Conservation (phyloP, 495 filamentous ascomycete genomes). For the Platismatia glauca region DNA sequence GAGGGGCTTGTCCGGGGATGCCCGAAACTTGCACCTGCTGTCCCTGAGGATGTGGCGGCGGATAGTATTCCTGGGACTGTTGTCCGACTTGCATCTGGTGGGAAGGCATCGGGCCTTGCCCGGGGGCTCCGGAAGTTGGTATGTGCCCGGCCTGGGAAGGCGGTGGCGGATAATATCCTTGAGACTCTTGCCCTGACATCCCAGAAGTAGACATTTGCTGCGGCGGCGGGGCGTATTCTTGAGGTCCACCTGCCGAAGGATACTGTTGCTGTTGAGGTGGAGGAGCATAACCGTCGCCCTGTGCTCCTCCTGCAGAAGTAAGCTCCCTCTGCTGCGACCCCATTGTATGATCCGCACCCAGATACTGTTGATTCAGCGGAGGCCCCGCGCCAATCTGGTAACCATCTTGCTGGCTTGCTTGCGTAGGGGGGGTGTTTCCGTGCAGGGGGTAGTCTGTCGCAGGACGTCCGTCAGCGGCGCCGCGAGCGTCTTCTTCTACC, state of each 20-base stretch:
- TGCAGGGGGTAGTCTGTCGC: background rate
- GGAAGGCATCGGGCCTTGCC: background rate
- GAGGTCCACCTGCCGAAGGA: background rate
- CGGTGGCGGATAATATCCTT: conserved; percentile 14
- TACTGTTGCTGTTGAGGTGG: conserved; percentile 6
- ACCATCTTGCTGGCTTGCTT: conserved; percentile 1
- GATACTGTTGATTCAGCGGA: conserved; percentile 11
- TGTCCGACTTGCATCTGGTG: background rate
- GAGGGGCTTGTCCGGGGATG: background rate
- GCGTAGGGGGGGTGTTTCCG: background rate
- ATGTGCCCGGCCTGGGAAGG: background rate
- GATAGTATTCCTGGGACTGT: background rate
- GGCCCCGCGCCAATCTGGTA: conserved; percentile 13
- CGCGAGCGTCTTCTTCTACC: background rate
- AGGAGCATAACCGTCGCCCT: background rate
- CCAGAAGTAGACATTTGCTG: background rate
- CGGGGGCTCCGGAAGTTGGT: background rate
- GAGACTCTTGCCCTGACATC: background rate
- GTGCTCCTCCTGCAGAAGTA: background rate
- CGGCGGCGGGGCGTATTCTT: conserved; percentile 1
- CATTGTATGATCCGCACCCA: background rate
- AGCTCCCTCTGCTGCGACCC: conserved; percentile 6
- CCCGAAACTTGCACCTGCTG: background rate
- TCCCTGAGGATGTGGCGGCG: background rate
- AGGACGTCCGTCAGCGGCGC: conserved; percentile 1